Base-by-base conservation (phyloP, 1,139 yeast species). In the Candida sanyaensis region DNA sequence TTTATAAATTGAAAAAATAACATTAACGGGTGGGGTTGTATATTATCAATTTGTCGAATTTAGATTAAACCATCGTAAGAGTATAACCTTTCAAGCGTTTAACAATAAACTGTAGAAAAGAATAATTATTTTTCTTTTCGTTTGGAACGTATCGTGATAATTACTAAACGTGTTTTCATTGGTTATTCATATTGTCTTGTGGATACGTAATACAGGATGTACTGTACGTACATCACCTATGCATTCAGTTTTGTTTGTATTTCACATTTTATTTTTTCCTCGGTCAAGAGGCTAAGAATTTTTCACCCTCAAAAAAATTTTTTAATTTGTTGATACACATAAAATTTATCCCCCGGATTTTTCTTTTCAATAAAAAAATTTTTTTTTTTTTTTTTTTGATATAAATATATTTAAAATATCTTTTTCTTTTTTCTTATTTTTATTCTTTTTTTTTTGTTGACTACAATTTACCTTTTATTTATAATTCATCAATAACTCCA, bases 311-410 rank as follows among this genome's bases (percentile, higher is more conserved):
- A 26, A 6, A 26, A 6, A n/a, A 23, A 26, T 26, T 13, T 27
- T 38, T 38, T 17, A n/a, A n/a, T 11, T 28, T 13, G 12, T 17
- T 17, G 13, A 6, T n/a, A 8, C 24, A 9, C 28, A 28, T 38
- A 38, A 28, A 38, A 38, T 28, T 36, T 23, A 7, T 36, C 41
- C 32, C 41, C 41, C 31, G 41, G 26, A 38, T 27, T 38, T 38
- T 38, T 6, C 32, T 17, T 17, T 17, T 17, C 21, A 17, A 17
- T 12, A 9, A 37, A 11, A 37, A 38, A 17, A n/a, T n/a, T n/a
- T n/a, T n/a, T n/a, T 38, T 27, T 38, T 38, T 27, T 28, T 37
- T 27, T 8, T 38, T 17, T 6, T 24, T n/a, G 3, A 17, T 17
- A 17, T 17, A 17, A 17, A 17, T 17, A 17, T 17, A 17, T 17